Evolutionary conservation across 306 rosid genomes (phyloP).

Genomic region (Fagus sylvatica): DNA sequence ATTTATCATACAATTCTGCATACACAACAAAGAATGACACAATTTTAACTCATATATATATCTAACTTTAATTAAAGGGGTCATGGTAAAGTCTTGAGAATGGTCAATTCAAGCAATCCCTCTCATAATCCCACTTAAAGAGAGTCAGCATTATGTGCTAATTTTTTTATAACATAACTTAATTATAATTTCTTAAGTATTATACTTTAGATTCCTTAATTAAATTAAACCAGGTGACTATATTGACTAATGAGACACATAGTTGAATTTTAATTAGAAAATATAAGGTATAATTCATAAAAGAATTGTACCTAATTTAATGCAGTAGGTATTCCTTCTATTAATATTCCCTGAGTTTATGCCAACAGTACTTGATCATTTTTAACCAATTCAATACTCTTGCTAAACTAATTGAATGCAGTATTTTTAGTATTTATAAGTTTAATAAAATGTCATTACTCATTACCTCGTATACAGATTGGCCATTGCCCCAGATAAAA

Average conservation of each 20-base stretch:
- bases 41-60: neutral
- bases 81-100: no score
- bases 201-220: no score
- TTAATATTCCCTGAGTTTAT: neutral
- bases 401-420: neutral
- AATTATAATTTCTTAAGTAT: no score
- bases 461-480: slow-evolving; percentile 35
- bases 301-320: no score
- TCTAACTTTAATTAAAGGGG: neutral
- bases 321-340: neutral
- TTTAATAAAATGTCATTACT: neutral
- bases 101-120: no score
- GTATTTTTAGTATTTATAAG: neutral
- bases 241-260: no score
- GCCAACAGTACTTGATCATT: neutral
- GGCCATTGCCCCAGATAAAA: slow-evolving; percentile 48
- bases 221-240: no score
- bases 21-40: neutral
- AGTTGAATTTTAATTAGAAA: no score
- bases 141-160: no score
- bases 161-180: no score
- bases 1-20: slow-evolving; percentile 27
- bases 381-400: neutral
- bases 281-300: no score
- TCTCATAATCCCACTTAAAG: no score